Base-by-base conservation (phyloP, 768 basidiomycete species). In the Guyanaporus albipodus region DNA sequence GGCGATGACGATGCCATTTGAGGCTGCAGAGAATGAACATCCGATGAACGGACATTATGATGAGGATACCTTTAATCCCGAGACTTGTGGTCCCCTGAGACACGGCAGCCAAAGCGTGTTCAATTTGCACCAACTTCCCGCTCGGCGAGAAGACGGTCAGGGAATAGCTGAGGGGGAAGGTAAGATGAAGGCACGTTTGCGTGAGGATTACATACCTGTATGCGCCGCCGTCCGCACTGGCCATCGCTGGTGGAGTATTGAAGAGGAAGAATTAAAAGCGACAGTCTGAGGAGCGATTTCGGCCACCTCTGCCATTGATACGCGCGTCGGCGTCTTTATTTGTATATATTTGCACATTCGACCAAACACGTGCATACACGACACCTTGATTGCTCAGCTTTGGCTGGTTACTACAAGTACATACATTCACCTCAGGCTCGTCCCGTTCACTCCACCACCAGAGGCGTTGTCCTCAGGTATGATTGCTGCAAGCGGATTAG, bases 61-160 rank as follows among this genome's bases (percentile, higher is more conserved):
- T 46, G 41, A 42, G 49, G 61, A 53, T 58, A 94, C 96, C 96
- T 78, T 98, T 98, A 68, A 99, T 97, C 44, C 96, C 96, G 36
- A 99, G 81, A 70, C 91, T 93, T 34, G 96, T 98, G 36, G 93
- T 94, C 49, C 95, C 95, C 58, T 89, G 87, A 19, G 89, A 81
- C 48, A 98, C 95, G 26, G 94, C 94, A 46, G 96, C 96, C 51
- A 99, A 76, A 37, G 96, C 96, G 72, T 99, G 96, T 74, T 99
- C 96, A 66, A 99, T 99, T 75, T 99, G 96, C 50, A 99, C 95
- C 41, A 99, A 82, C 78, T 93, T 96, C 55, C 95, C 95, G 59
- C 93, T 96, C 44, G 96, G 96, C 31, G 93, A 96, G 82, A 99
- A 99, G 60, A 96, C 95, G 12, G 96, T 99, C 53, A 99, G 82